These are phyloP conservation scores for Acer yangbiense DNA, from an alignment of 345 rosid species.

Conservation along the genomic window DNA sequence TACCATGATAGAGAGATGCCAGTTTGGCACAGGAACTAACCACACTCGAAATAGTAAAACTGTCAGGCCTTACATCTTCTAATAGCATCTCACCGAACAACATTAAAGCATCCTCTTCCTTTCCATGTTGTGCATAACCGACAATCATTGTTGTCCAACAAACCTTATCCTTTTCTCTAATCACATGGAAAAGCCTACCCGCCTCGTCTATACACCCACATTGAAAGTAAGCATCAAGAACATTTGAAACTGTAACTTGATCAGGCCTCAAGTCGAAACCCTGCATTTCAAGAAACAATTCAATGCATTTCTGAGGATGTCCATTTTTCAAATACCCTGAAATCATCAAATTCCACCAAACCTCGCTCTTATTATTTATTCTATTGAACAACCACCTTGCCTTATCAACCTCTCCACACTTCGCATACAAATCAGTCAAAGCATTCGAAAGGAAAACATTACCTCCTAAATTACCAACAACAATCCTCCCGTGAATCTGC, in stretches of 20 bases:
- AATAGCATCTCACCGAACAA: conserved; percentile 46
- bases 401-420: conserved; percentile 47
- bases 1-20: conserved; percentile 53
- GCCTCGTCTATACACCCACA: conserved; percentile 39
- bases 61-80: conserved; percentile 43
- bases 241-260: conserved; percentile 49
- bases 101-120: conserved; percentile 55
- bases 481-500: conserved; percentile 59
- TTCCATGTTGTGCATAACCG: conserved; percentile 55
- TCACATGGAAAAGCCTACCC: conserved; percentile 32
- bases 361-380: conserved; percentile 41
- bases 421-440: conserved; percentile 57
- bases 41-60: conserved; percentile 49
- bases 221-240: conserved; percentile 49
- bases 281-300: conserved; percentile 51
- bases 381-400: conserved; percentile 52
- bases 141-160: conserved; percentile 63
- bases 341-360: conserved; percentile 60
- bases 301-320: conserved; percentile 46
- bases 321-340: conserved; percentile 50
- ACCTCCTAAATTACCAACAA: conserved; percentile 27
- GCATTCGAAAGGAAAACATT: conserved; percentile 57
- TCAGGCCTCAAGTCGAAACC: conserved; percentile 43
- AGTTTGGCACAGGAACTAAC: conserved; percentile 60
- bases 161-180: conserved; percentile 51